These are phyloP conservation scores for Huntiella moniliformis DNA, from an alignment of 2,329 filamentous ascomycete genomes.

Conservation along the genomic window DNA sequence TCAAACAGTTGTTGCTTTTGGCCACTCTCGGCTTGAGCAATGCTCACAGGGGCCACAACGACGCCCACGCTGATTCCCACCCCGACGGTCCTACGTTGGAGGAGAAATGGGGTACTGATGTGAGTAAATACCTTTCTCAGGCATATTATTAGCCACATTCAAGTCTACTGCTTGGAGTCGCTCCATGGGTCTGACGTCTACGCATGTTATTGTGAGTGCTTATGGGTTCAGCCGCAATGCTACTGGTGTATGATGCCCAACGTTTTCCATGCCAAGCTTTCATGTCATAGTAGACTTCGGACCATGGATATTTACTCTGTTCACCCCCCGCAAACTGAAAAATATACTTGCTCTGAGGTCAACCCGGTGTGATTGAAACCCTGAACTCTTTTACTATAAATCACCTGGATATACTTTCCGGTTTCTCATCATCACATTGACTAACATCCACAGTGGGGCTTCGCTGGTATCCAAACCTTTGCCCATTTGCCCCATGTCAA, in stretches of 20 bases:
- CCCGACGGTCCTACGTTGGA: slow-evolving; percentile 1
- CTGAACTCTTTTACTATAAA: not conserved
- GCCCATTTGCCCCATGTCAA: slow-evolving; percentile 51
- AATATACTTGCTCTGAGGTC: too few relatives aligned
- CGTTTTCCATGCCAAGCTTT: too few relatives aligned
- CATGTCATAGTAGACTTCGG: too few relatives aligned
- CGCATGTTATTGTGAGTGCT: too few relatives aligned
- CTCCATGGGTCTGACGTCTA: too few relatives aligned
- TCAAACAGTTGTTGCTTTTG: slow-evolving; percentile 4
- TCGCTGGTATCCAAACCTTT: slow-evolving; percentile 57
- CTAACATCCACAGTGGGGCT: slow-evolving; percentile 23
- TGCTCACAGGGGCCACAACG: slow-evolving; percentile 5
- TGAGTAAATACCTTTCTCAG: slow-evolving; percentile 1
- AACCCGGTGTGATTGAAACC: not conserved
- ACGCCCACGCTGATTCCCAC: not conserved
- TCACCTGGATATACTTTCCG: not conserved
- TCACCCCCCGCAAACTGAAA: too few relatives aligned
- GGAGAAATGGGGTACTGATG: slow-evolving; percentile 12
- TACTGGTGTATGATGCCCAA: too few relatives aligned
- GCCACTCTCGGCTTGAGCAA: not conserved
- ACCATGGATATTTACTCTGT: too few relatives aligned
- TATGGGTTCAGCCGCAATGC: too few relatives aligned
- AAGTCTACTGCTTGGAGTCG: too few relatives aligned
- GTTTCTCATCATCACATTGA: not conserved
- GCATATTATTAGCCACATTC: too few relatives aligned